Base-by-base conservation (phyloP, 495 filamentous ascomycete species). In the Neurospora sp. region DNA sequence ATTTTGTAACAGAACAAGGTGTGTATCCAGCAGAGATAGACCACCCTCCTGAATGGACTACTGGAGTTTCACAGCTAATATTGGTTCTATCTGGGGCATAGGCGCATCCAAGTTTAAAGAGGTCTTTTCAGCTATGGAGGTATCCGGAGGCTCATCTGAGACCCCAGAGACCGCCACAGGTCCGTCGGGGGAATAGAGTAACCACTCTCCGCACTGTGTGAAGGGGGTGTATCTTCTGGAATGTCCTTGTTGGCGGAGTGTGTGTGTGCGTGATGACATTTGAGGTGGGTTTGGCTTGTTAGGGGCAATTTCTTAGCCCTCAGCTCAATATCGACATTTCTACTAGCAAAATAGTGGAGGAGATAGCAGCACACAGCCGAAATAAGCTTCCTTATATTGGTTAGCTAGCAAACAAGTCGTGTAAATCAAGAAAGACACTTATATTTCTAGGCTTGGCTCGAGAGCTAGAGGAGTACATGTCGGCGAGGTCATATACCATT, bases 1-100 rank as follows among this genome's bases (percentile, higher is more conserved):
- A 79, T 31, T 86, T 86, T 74, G 81, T 77, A 27, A 78, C 79
- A 31, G 80, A 82, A 41, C 82, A 84, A 77, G 83, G 79, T 80
- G 41, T 6, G 70, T 44, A n/a, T 27, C 18, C 35, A 20, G 18
- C 12, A 4, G 35, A n/a, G 9, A 12, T 9, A 20, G 9, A 44
- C 35, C 20, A 7, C 12, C 2, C 8, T 18, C 20, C 35, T 31
- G n/a, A 47, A 74, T 71, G 6, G 3, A 41, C 40, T 38, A 45
- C 6, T 27, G 3, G 20, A n/a, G 39, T 59, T 27, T 14, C 20
- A 18, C 41, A 16, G 68, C 65, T 45, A 37, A 71, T 68, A 39
- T 41, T 73, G 20, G 71, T 22, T 31, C 1, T 2, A 31, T 40
- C 12, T 71, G 14, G 27, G 22, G n/a, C 4, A 40, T 37, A 81